Conservation (phyloP, 106 monocot species). For the Agapanthus africanus region DNA sequence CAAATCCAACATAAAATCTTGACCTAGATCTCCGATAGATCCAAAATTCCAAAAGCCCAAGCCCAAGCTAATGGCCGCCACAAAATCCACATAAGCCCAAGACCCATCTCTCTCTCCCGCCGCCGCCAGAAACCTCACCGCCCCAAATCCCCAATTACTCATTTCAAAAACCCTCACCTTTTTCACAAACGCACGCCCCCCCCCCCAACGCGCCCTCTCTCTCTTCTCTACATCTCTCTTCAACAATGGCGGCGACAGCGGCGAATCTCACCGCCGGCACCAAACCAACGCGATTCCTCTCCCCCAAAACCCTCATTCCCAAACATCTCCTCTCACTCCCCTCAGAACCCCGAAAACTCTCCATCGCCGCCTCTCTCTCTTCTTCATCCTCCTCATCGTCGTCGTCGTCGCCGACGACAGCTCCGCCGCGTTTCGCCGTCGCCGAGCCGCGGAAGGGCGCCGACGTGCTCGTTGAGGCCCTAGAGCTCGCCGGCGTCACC, state of each 20-base stretch:
- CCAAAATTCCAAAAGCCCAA: no score
- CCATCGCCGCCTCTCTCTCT: not conserved
- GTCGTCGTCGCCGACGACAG: not conserved
- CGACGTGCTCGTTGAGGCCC: slow-evolving; percentile 83
- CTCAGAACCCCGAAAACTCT: not conserved
- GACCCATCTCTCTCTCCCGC: no score
- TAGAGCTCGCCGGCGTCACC: slow-evolving; percentile 70
- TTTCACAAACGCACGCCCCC: no score
- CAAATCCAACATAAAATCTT: no score
- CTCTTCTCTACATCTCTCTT: no score
- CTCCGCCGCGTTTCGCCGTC: slow-evolving; percentile 16
- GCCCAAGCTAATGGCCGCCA: no score
- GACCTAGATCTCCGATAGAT: no score
- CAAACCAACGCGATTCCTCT: not conserved
- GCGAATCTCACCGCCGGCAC: not conserved
- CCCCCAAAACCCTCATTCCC: not conserved
- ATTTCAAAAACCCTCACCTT: no score
- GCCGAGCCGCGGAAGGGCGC: slow-evolving; percentile 82
- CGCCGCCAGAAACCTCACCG: no score
- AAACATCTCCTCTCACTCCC: not conserved
- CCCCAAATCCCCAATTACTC: no score
- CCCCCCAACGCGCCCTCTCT: no score
- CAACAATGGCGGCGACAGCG: slow-evolving; percentile 10
- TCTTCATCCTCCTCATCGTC: not conserved
- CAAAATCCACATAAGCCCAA: no score